phyloP scores from a whole-genome alignment of 2,329 filamentous ascomycete genomes.

The Ascochyta fabae region DNA sequence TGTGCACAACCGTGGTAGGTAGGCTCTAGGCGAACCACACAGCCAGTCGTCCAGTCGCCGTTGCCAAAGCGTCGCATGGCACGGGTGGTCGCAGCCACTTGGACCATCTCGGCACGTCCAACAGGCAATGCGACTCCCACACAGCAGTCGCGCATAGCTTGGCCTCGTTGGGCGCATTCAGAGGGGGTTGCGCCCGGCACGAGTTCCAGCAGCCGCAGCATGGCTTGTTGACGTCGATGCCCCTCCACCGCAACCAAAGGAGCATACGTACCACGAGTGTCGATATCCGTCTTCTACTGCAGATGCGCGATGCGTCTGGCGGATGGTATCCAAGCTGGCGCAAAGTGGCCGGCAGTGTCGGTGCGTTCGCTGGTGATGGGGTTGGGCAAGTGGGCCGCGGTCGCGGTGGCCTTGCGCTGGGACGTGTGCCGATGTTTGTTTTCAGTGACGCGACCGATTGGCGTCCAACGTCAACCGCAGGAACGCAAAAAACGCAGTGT shows the following conservation, averaged over 20 bases:
- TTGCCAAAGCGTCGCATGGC: slow-evolving; percentile 4
- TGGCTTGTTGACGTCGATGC: slow-evolving; percentile 11
- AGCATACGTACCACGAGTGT: slow-evolving; percentile 13
- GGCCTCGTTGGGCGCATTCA: not conserved
- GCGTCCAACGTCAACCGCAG: slow-evolving; percentile 6
- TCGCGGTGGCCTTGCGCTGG: slow-evolving; percentile 12
- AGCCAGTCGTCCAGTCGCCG: slow-evolving; percentile 12
- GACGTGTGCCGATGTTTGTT: slow-evolving; percentile 19
- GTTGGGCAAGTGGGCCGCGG: slow-evolving; percentile 19
- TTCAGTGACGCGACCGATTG: slow-evolving; percentile 20
- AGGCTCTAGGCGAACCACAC: slow-evolving; percentile 12
- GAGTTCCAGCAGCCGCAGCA: slow-evolving; percentile 2
- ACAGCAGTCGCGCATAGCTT: not conserved
- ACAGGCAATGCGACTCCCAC: slow-evolving; percentile 6
- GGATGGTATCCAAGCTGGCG: slow-evolving; percentile 11
- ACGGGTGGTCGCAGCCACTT: slow-evolving; percentile 7
- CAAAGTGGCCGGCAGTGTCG: slow-evolving; percentile 18
- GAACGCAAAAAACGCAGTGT: slow-evolving; percentile 3
- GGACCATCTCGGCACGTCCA: not conserved
- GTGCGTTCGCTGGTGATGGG: slow-evolving; percentile 20
- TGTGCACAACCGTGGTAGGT: slow-evolving; percentile 6
- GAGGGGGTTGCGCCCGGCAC: slow-evolving; percentile 1
- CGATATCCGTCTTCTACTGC: not conserved
- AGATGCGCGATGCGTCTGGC: slow-evolving; percentile 12
- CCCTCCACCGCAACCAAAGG: slow-evolving; percentile 11